A percentile compares a stretch with the other conserved stretches of the same genome.
Evolutionary conservation across 1,284 basidiomycete species (phyloP).

Genomic region (Phylloboletellus chloephorus): DNA sequence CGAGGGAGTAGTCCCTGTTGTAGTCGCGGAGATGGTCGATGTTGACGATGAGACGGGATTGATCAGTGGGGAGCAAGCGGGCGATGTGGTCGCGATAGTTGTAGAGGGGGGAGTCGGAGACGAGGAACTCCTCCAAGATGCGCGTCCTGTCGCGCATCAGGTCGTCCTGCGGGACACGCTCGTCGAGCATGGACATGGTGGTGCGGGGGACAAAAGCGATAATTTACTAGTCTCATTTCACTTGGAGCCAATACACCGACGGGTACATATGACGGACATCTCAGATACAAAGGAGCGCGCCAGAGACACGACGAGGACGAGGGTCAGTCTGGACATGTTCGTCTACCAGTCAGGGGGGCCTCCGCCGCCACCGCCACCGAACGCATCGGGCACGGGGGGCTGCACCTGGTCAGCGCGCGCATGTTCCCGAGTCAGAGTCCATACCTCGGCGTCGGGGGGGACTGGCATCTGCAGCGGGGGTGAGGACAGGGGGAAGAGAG

Average conservation of each 20-base stretch:
- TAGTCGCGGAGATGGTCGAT: conserved; percentile 96
- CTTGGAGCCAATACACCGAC: no score
- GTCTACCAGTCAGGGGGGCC: conserved; percentile 25
- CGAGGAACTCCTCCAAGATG: conserved; percentile 85
- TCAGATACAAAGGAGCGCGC: conserved; percentile 12
- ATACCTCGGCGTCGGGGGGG: conserved; percentile 14
- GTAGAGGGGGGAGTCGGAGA: conserved; percentile 67
- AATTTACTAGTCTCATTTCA: no score
- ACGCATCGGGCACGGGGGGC: conserved; percentile 17
- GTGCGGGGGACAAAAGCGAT: no score
- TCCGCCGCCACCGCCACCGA: conserved; percentile 14
- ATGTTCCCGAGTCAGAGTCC: no score
- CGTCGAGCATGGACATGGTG: conserved; percentile 57
- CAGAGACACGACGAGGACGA: conserved; percentile 18
- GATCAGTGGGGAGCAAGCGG: conserved; percentile 79
- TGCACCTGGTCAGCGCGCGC: no score
- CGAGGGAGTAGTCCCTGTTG: conserved; percentile 76
- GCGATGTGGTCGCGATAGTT: conserved; percentile 87
- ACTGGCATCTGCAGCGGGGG: conserved; percentile 12
- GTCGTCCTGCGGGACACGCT: conserved; percentile 61
- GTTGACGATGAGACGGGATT: conserved; percentile 91
- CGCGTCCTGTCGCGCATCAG: conserved; percentile 70
- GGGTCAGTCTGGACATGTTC: background rate
- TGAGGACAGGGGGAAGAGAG: background rate
- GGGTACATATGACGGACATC: background rate